A percentile compares a stretch with the other conserved stretches of the same genome.
These are phyloP conservation scores for Monsonia emarginata DNA, from an alignment of 441 rosid species.

Conservation along the genomic window DNA sequence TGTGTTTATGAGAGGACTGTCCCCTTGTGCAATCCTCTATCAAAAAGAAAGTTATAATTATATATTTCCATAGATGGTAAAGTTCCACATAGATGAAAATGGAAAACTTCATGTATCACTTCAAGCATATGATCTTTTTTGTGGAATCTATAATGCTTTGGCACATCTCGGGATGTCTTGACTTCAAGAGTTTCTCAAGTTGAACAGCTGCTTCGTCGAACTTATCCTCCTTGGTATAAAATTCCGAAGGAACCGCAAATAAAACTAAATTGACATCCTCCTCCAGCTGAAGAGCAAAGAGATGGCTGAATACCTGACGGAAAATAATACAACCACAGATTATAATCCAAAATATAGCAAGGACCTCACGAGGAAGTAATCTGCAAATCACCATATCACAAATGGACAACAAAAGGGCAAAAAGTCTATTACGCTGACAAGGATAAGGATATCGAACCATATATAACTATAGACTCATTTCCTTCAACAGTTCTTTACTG, in stretches of 20 bases:
- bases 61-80: neutral
- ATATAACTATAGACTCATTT: no score
- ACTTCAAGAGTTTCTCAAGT: slow-evolving; percentile 47
- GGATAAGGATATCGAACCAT: no score
- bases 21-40: no score
- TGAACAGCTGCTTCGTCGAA: slow-evolving; percentile 37
- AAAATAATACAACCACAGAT: neutral
- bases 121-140: slow-evolving; percentile 48
- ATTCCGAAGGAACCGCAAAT: slow-evolving; percentile 52
- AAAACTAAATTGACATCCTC: slow-evolving; percentile 70
- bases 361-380: neutral
- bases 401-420: no score
- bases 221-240: slow-evolving; percentile 28
- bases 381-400: no score
- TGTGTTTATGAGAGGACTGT: no score
- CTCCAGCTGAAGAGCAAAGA: slow-evolving; percentile 71
- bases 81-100: neutral
- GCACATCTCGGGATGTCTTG: slow-evolving; percentile 40
- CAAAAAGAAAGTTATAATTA: no score
- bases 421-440: no score
- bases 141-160: slow-evolving; percentile 48
- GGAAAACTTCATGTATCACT: slow-evolving; percentile 20
- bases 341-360: neutral
- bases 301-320: slow-evolving; percentile 55
- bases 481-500: no score